Base-by-base conservation (phyloP, 2,329 filamentous ascomycete genomes). In the Fusarium luffae region DNA sequence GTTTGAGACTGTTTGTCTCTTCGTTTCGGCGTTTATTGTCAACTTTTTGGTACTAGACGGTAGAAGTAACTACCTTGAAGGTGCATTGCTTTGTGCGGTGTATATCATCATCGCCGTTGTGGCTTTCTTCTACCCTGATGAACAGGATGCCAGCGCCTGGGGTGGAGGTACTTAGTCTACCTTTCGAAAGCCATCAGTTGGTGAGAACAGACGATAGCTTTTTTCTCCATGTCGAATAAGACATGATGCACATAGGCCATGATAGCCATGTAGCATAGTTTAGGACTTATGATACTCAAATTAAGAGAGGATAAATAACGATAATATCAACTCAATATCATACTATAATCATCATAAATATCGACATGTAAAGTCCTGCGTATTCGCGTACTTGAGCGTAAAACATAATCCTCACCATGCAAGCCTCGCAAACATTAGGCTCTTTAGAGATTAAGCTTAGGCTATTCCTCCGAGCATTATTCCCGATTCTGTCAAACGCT, bases 11-110 rank as follows among this genome's bases (percentile, higher is more conserved):
- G 92, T 96, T 23, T 93, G 91, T 59, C 87, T 97, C 75, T 97
- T 97, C 79, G 89, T 95, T 54, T 92, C 89, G 54, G 90, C 93
- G 10, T 90, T 97, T 69, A 93, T 97, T 68, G 92, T 95, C 80
- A 96, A 95, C 80, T 97, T 96, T 77, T 82, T 97, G 63, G 93
- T 97, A 50, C 83, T 95, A 65, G 93, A 97, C 75, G 93, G 93
- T 13, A 87, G 93, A 77, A 93, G 90, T 77, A 97, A 97, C 77
- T 97, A 96, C 74, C 87, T 97, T 14, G 93, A 97, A 81, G 93
- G 93, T 16, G 90, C 90, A 3, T 77, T 92, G 43, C 78, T 92
- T 28, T 89, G 88, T 69, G 86, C 89, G 1, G 88, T 89, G 5
- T 92, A 92, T 75, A 81, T 92, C 51, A 92, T 92, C 63, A 92